phyloP scores from a whole-genome alignment of 176 grass and related monocot genomes.

The Juncus effusus region DNA sequence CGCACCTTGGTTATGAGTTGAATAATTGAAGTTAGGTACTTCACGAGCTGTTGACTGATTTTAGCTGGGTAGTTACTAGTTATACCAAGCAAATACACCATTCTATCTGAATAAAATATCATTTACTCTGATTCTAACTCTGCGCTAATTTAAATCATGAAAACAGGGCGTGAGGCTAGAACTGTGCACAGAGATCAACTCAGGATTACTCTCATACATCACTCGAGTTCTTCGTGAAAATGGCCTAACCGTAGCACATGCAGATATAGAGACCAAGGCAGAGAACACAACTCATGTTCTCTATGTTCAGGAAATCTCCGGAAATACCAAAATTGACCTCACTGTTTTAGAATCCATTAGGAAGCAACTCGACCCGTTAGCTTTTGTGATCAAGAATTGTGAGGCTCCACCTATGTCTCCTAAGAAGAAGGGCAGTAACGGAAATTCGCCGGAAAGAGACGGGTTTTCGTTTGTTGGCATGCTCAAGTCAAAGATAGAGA shows the following conservation, averaged over 20 bases:
- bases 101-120: not conserved
- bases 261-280: slow-evolving; percentile 37
- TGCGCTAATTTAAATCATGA: not conserved
- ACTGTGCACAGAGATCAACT: slow-evolving; percentile 38
- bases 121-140: not conserved
- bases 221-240: slow-evolving; percentile 46
- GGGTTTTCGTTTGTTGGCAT: slow-evolving; percentile 31
- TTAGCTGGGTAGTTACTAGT: no score
- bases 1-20: no score
- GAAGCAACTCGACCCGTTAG: slow-evolving; percentile 37
- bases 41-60: no score
- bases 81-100: no score
- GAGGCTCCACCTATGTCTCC: slow-evolving; percentile 7
- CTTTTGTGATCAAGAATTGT: slow-evolving; percentile 25
- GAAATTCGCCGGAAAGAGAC: slow-evolving; percentile 3
- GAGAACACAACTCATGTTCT: slow-evolving; percentile 39
- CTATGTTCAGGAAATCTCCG: slow-evolving; percentile 49
- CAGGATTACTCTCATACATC: slow-evolving; percentile 37
- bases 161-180: slow-evolving; percentile 46
- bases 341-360: slow-evolving; percentile 26
- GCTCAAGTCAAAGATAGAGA: slow-evolving; percentile 37
- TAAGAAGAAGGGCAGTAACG: not conserved
- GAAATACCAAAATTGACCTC: slow-evolving; percentile 37
- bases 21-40: no score
- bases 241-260: slow-evolving; percentile 39